Conservation (phyloP, 805 yeast genomes). For the Candida orba region DNA sequence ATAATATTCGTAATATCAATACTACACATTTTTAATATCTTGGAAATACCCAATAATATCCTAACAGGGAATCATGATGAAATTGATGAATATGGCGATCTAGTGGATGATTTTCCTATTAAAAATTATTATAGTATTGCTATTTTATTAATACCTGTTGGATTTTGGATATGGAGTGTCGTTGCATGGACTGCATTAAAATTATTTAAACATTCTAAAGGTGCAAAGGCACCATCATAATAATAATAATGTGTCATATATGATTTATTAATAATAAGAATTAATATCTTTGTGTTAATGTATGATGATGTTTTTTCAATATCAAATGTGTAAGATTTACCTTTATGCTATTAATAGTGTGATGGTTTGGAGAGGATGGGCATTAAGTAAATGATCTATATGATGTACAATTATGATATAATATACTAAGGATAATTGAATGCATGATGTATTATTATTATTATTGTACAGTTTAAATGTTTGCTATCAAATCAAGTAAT, state of each 20-base stretch:
- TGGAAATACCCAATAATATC: constrained; percentile 9
- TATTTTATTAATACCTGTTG: constrained; percentile 27
- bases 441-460: too few species aligned
- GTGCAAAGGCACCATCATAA: constrained; percentile 32
- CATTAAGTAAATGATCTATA: too few species aligned
- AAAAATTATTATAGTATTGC: constrained; percentile 31
- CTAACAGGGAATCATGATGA: constrained; percentile 1
- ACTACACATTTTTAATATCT: constrained; percentile 6
- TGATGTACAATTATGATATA: too few species aligned
- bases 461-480: too few species aligned
- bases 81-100: constrained; percentile 5
- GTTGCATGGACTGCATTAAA: constrained; percentile 77
- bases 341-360: background rate
- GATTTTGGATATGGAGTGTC: constrained; percentile 62
- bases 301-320: too few species aligned
- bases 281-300: background rate
- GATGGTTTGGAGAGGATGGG: too few species aligned
- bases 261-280: too few species aligned
- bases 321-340: background rate
- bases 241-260: too few species aligned
- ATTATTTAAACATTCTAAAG: constrained; percentile 72
- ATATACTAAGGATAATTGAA: too few species aligned
- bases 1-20: constrained; percentile 7
- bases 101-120: constrained; percentile 30
- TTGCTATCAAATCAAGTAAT: too few species aligned